A percentile compares a stretch with the other conserved stretches of the same genome.
These are phyloP conservation scores for Pyronema omphalodes DNA, from an alignment of 495 filamentous ascomycete genomes.

Conservation along the genomic window DNA sequence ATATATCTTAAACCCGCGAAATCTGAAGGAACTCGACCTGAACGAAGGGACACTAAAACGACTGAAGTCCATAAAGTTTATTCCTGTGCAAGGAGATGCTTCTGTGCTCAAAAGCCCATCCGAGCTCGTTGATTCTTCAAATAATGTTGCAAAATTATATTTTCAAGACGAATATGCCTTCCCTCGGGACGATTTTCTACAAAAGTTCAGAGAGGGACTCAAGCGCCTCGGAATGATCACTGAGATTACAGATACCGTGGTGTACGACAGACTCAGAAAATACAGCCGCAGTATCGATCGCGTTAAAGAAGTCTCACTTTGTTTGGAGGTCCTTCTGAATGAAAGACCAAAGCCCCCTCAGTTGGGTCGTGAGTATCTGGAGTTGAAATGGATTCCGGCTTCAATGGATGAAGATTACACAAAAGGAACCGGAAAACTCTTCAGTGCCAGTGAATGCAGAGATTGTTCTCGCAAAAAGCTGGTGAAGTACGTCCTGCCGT, in stretches of 20 bases:
- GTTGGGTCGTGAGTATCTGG: not conserved
- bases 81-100: constrained; percentile 9
- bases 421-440: constrained; percentile 1
- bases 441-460: constrained; percentile 13
- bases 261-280: constrained; percentile 9
- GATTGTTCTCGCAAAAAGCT: not conserved
- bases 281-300: constrained; percentile 6
- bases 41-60: not conserved
- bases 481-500: constrained; percentile 15
- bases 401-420: not conserved
- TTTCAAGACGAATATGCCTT: constrained; percentile 12
- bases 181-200: constrained; percentile 3
- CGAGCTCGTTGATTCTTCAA: constrained; percentile 4
- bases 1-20: constrained; percentile 7
- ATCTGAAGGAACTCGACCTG: constrained; percentile 6
- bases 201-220: not conserved
- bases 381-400: constrained; percentile 15
- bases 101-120: constrained; percentile 3
- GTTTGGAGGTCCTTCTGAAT: not conserved
- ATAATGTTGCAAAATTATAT: constrained; percentile 3
- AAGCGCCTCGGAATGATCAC: constrained; percentile 6
- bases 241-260: constrained; percentile 1
- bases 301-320: not conserved
- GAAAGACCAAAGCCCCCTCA: not conserved
- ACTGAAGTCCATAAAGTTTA: constrained; percentile 14